A percentile compares a stretch with the other conserved stretches of the same genome.
phyloP scores from a whole-genome alignment of 345 rosid genomes.

The Populus nigra region DNA sequence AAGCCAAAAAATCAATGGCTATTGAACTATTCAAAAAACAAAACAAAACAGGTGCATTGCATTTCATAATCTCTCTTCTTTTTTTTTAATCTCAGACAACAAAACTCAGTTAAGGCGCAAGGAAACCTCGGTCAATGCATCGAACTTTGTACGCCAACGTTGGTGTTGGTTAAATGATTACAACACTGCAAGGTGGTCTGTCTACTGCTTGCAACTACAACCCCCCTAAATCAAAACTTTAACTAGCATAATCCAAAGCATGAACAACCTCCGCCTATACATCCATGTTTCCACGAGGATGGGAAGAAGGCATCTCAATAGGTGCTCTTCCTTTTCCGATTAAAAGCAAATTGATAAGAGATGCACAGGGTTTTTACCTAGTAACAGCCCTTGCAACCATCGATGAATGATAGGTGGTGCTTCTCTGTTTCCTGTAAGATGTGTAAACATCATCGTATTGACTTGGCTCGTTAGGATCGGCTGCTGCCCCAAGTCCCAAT shows the following conservation, averaged over 20 bases:
- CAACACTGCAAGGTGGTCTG: neutral
- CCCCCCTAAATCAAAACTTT: neutral
- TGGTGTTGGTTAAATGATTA: neutral
- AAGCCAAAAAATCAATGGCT: neutral
- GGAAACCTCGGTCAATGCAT: neutral
- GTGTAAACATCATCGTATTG: conserved; percentile 94
- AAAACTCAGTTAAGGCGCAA: neutral
- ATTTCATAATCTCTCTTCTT: too few relatives aligned
- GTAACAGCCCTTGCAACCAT: conserved; percentile 87
- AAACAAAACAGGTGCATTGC: too few relatives aligned
- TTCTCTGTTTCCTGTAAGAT: conserved; percentile 89
- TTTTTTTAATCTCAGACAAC: too few relatives aligned
- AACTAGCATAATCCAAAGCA: neutral
- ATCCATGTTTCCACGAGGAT: neutral
- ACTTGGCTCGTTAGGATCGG: conserved; percentile 81
- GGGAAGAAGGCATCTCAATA: neutral
- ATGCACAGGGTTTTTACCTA: conserved; percentile 28
- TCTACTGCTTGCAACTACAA: neutral
- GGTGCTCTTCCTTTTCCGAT: neutral
- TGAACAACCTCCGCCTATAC: neutral
- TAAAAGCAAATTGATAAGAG: neutral
- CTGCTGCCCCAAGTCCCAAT: conserved; percentile 80
- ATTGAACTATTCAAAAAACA: neutral
- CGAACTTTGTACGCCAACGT: neutral
- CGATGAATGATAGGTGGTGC: conserved; percentile 82